A percentile compares a stretch with the other conserved stretches of the same genome.
These are phyloP conservation scores for Naematelia encephala DNA, from an alignment of 768 basidiomycete genomes.

Conservation along the genomic window DNA sequence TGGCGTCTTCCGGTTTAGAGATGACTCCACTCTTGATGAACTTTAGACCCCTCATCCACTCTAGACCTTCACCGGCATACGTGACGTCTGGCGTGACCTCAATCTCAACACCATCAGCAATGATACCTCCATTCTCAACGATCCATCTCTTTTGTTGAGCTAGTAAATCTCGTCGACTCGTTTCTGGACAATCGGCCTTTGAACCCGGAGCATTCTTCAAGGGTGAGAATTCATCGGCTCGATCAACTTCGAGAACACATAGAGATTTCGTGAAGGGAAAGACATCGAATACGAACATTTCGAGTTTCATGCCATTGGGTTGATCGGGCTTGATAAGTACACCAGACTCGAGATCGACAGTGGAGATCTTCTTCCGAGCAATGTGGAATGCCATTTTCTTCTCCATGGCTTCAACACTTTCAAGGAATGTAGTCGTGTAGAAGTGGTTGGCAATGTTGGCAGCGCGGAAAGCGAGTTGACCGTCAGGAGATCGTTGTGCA, in stretches of 20 bases:
- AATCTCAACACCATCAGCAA: slow-evolving; percentile 74
- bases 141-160: slow-evolving; percentile 84
- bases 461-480: slow-evolving; percentile 83
- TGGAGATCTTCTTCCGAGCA: slow-evolving; percentile 93
- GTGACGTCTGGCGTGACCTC: slow-evolving; percentile 84
- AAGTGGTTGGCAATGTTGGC: slow-evolving; percentile 99
- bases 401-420: slow-evolving; percentile 74
- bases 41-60: slow-evolving; percentile 69
- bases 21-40: slow-evolving; percentile 68
- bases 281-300: slow-evolving; percentile 98
- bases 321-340: slow-evolving; percentile 70
- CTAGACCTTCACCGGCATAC: slow-evolving; percentile 90
- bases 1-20: background rate
- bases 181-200: slow-evolving; percentile 81
- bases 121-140: slow-evolving; percentile 67
- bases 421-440: slow-evolving; percentile 83
- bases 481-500: slow-evolving; percentile 65
- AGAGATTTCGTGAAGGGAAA: slow-evolving; percentile 73
- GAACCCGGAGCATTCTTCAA: slow-evolving; percentile 96
- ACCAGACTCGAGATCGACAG: slow-evolving; percentile 68
- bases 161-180: slow-evolving; percentile 83
- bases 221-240: slow-evolving; percentile 90
- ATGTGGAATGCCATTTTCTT: slow-evolving; percentile 92
- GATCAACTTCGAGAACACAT: slow-evolving; percentile 79
- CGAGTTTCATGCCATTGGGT: slow-evolving; percentile 99